Evolutionary conservation across 805 yeast species (phyloP).

Genomic region (Babjeviella inositovora): DNA sequence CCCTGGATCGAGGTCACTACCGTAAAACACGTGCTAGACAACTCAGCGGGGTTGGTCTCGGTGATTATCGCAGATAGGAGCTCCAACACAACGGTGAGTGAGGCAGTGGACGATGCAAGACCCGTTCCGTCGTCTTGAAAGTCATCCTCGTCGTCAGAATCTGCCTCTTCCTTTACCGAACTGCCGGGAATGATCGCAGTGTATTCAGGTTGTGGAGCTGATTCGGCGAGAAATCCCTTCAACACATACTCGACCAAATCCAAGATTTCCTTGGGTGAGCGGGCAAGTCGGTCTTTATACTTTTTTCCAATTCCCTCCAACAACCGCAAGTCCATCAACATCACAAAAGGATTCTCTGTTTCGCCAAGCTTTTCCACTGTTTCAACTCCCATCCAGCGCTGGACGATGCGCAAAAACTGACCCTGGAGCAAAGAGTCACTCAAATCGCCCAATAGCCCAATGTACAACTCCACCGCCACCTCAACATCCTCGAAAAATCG

Average conservation of each 20-base stretch:
- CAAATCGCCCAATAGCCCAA: slow-evolving; percentile 28
- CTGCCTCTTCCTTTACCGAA: slow-evolving; percentile 8
- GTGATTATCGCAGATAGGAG: slow-evolving; percentile 17
- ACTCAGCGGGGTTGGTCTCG: slow-evolving; percentile 6
- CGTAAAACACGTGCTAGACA: slow-evolving; percentile 2
- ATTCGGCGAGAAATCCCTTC: slow-evolving; percentile 1
- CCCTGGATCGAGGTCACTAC: slow-evolving; percentile 4
- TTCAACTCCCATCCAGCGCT: slow-evolving; percentile 35
- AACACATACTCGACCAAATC: slow-evolving; percentile 27
- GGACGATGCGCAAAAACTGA: slow-evolving; percentile 33
- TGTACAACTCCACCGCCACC: slow-evolving; percentile 17
- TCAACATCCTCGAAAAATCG: slow-evolving; percentile 26
- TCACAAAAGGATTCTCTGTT: slow-evolving; percentile 26
- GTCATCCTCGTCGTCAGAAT: slow-evolving; percentile 19
- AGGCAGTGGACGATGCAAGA: slow-evolving; percentile 10
- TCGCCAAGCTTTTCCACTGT: slow-evolving; percentile 4
- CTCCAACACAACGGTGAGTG: slow-evolving; percentile 16
- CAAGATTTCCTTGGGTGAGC: slow-evolving; percentile 41
- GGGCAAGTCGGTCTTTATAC: slow-evolving; percentile 39
- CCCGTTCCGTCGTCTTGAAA: slow-evolving; percentile 11
- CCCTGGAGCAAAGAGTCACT: slow-evolving; percentile 26
- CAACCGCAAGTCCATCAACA: slow-evolving; percentile 43
- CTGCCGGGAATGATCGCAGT: slow-evolving; percentile 3
- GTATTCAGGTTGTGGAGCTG: too few relatives aligned
- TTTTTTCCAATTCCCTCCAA: slow-evolving; percentile 43